Base-by-base conservation (phyloP, 352 stramenopile genomes). In the Globisporangium parvum region DNA sequence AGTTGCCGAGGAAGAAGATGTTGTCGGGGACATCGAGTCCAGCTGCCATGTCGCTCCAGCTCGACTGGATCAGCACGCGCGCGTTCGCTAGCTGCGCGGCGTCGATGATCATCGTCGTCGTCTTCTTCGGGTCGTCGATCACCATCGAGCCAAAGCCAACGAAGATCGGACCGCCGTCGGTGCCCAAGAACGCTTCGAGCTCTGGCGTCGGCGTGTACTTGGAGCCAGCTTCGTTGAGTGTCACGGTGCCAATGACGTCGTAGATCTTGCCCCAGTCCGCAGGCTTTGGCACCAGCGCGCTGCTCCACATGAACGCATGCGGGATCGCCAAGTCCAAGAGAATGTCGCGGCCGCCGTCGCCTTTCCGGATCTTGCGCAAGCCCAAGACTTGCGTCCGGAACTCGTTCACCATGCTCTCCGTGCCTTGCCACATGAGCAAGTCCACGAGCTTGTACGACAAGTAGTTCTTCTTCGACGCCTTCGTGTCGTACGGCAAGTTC, bases 141-240 rank as follows among this genome's bases (percentile, higher is more conserved):
- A 98, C 71, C 91, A 98, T 98, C 6, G 72, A 93, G 9, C 94
- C 94, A 62, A 98, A 98, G 0, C 94, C 94, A 40, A 98, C 81
- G 49, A 97, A 98, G 59, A 98, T 90, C 6, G 93, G 91, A 1
- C 78, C 77, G 1, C 48, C 20, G 20, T 14, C 26, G 6, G 64
- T 33, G 10, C 57, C 77, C 23, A 95, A 63, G 55, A 95, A 96
- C 0, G 65, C 73, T 15, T 73, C 65, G 0, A 94, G 73, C 11
- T 89, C 73, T 2, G 67, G 64, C 18, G 77, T 60, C 18, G 83
- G 69, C n/a, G 61, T 72, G 51, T 88, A 89, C 3, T 1, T 18
- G n/a, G 15, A 6, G 24, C 0, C 14, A 17, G 14, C 51, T 47
- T 9, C 18, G 68, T 47, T 52, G 0, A 56, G 53, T 21, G 48